Base-by-base conservation (phyloP, 2,329 filamentous ascomycete species). In the Acephala macrosclerotiorum region DNA sequence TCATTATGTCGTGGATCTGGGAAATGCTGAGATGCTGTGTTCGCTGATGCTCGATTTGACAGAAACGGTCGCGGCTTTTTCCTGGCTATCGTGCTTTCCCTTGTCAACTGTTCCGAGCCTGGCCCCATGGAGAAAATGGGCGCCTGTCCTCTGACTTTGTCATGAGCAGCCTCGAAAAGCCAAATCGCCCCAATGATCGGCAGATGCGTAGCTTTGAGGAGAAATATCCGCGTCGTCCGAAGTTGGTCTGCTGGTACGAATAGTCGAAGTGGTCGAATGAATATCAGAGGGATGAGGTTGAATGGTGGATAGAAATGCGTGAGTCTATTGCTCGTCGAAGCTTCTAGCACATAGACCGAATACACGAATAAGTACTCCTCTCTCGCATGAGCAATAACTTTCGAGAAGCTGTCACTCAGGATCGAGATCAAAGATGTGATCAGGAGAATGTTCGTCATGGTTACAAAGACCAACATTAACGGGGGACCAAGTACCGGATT, bases 341-440 rank as follows among this genome's bases (percentile, higher is more conserved):
- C 88, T 58, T 89, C 85, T 63, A 89, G 82, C 70, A 89, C 88
- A 76, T 89, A 88, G 59, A 87, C 84, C 70, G 84, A 87, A 77
- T 89, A 94, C 73, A 93, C 88, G 75, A 92, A 94, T 38, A 94
- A 83, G 74, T 94, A 94, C 77, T 95, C 92, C 74, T 94, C 91
- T 65, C 83, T 83, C 45, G 88, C 87, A 70, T 89, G 86, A 58
- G 82, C 83, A 72, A 89, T 89, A 71, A 89, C 84, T 49, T 68
- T 74, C 9, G 74, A 71, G 78, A 94, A 89, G 75, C 88, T 92
- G 80, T 93, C 93, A 73, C 89, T 91, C 65, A 94, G 82, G 80
- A 94, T 89, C 82, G 89, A 90, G 42, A 92, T 94, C 69, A 94
- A 80, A 22, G 90, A 92, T 58, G 92, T 92, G 79, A 93, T 91